Conservation (phyloP, 257 asterid species). For the Parsonsia alboflavescens region DNA sequence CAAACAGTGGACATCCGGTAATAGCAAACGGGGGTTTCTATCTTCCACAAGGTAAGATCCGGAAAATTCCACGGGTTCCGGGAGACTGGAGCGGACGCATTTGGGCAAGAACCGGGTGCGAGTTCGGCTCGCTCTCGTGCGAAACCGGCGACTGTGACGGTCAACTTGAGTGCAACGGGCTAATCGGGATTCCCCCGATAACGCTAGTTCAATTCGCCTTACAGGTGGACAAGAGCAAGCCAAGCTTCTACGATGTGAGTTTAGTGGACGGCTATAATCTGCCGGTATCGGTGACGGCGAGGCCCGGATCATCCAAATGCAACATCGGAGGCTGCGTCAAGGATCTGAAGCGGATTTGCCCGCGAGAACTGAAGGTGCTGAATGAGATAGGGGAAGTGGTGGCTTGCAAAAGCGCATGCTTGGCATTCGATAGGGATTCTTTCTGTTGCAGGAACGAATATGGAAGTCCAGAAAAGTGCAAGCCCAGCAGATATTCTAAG, state of each 20-base stretch:
- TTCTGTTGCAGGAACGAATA: conserved; percentile 72
- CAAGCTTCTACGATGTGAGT: conserved; percentile 68
- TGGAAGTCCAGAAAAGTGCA: conserved; percentile 60
- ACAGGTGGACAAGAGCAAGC: conserved; percentile 39
- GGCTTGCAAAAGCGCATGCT: conserved; percentile 84
- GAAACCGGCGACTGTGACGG: conserved; percentile 85
- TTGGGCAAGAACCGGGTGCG: conserved; percentile 90
- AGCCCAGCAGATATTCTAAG: conserved; percentile 55
- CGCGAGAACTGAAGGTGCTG: conserved; percentile 43
- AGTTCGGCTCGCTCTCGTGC: conserved; percentile 39
- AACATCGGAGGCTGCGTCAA: conserved; percentile 46
- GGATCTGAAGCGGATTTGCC: conserved; percentile 46
- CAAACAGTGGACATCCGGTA: conserved; percentile 61
- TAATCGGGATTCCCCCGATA: conserved; percentile 68
- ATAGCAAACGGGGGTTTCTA: conserved; percentile 67
- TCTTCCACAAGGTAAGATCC: conserved; percentile 43
- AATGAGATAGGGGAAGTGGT: conserved; percentile 45
- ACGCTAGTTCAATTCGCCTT: conserved; percentile 58
- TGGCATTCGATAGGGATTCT: conserved; percentile 57
- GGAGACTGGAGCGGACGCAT: conserved; percentile 76
- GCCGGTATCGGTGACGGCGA: conserved; percentile 50
- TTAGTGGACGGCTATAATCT: conserved; percentile 78
- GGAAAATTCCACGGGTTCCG: conserved; percentile 27
- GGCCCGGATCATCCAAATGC: conserved; percentile 26
- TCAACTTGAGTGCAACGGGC: conserved; percentile 53